These are phyloP conservation scores for Phytophthora tentaculata DNA, from an alignment of 352 stramenopile genomes.

Conservation along the genomic window DNA sequence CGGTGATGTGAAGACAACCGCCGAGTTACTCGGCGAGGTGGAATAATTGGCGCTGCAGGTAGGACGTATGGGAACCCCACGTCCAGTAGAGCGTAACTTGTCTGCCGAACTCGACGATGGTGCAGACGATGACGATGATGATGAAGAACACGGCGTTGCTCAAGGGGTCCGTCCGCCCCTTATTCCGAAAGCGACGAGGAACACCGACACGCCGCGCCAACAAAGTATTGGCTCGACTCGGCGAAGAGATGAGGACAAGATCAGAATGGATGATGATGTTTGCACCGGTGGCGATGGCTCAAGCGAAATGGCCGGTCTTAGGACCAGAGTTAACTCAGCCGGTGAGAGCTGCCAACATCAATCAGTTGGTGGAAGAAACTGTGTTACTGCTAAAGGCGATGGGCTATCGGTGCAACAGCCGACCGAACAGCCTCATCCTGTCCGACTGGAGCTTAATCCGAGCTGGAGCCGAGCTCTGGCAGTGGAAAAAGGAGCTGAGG, in stretches of 20 bases:
- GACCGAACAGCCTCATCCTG: not conserved
- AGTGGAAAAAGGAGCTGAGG: not conserved
- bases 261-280: conserved; percentile 1
- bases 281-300: not conserved
- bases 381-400: not conserved
- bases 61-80: not conserved
- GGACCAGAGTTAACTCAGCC: conserved; percentile 2
- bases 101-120: conserved; percentile 1
- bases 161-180: conserved; percentile 1
- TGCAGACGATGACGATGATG: not conserved
- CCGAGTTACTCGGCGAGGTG: not conserved
- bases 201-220: conserved; percentile 1
- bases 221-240: not conserved
- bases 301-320: conserved; percentile 2
- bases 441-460: not conserved
- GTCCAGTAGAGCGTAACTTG: conserved; percentile 6
- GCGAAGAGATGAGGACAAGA: not conserved
- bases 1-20: not conserved
- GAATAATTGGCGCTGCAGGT: conserved; percentile 3
- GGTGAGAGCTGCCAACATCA: not conserved
- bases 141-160: conserved; percentile 13
- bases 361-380: not conserved
- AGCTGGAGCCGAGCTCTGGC: not conserved
- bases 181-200: not conserved
- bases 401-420: not conserved